Evolutionary conservation across 2,329 filamentous ascomycete species (phyloP), one percentile per base, ranked within the genome.

Genomic region (Alternaria consortialis): DNA sequence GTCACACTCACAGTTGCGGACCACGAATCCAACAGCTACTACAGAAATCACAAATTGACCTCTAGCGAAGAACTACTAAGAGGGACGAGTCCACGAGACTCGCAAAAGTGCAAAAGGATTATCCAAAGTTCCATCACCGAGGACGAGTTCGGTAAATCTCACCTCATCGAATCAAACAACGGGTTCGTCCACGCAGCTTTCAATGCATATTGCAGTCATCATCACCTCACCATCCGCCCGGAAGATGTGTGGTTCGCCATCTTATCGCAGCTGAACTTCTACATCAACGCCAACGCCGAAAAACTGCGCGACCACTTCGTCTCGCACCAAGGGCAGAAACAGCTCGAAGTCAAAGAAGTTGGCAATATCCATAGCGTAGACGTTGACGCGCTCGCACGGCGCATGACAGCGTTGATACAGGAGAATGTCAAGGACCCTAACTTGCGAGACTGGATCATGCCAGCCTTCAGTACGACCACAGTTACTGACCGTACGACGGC

Each of bases 171-270:
- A 1, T 67, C 60, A 0, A 25, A 25, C 11, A 72, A 74, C 8
- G 62, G 70, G 11, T 64, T 72, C 36, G 64, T 73, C 5, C 44
- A 52, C 7, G 63, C 62, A 5, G 57, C 55, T 5, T 62, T 65
- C 15, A n/a, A 63, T 11, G 70, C 71, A 1, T 71, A 70, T 50
- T 59, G 36, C 32, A 13, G 50, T 2, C 66, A 74, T 27, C 69
- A 71, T 13, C 67, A 74, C 20, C 58, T 74, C 2, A 48, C 40
- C 1, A 60, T 75, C 12, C 69, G 71, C 0, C 73, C 73, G 0
- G 70, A 75, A 25, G 71, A 75, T 34, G 56, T 75, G 0, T 74
- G 69, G 73, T 65, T 74, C 29, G 54, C 70, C 12, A 67, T 74
- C 15, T 59, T 71, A 8, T 65, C 65, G 0, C 72, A 75, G 17